phyloP scores from a whole-genome alignment of 306 rosid species.

The Cucurbita moschata region DNA sequence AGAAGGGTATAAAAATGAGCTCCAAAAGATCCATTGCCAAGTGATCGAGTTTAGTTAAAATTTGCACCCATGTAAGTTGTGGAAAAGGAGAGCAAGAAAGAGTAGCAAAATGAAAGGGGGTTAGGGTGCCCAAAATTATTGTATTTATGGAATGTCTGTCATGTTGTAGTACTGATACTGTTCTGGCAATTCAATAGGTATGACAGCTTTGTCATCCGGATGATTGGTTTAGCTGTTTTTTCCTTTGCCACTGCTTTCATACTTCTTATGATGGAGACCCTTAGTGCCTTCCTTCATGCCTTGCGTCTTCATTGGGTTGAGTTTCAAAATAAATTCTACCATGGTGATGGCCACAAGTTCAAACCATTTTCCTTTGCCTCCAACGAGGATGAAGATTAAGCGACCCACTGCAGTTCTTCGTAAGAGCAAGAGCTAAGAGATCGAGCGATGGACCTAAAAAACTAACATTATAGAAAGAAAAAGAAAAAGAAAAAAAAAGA shows the following conservation, averaged over 20 bases:
- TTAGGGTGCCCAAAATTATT: not conserved
- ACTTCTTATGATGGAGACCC: slow-evolving; percentile 96
- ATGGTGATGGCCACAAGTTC: slow-evolving; percentile 94
- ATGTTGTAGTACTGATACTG: not conserved
- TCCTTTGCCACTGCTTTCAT: slow-evolving; percentile 96
- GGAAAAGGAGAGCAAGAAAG: slow-evolving; percentile 23
- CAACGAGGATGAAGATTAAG: slow-evolving; percentile 70
- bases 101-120: slow-evolving; percentile 13
- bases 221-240: slow-evolving; percentile 79
- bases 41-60: too few relatives aligned
- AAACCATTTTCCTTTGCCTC: slow-evolving; percentile 77
- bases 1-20: too few relatives aligned
- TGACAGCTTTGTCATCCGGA: slow-evolving; percentile 60
- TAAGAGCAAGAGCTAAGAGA: not conserved
- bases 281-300: slow-evolving; percentile 98
- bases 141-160: too few relatives aligned
- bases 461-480: slow-evolving; percentile 7
- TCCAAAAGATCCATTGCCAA: too few relatives aligned
- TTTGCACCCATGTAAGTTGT: slow-evolving; percentile 16
- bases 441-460: not conserved
- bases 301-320: slow-evolving; percentile 99
- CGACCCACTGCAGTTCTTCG: not conserved
- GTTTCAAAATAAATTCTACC: slow-evolving; percentile 88
- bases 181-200: slow-evolving; percentile 56
- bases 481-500: not conserved